These are phyloP conservation scores for Schoenoplectus triqueter DNA, from an alignment of 202 grass and related monocot genomes.

Conservation along the genomic window DNA sequence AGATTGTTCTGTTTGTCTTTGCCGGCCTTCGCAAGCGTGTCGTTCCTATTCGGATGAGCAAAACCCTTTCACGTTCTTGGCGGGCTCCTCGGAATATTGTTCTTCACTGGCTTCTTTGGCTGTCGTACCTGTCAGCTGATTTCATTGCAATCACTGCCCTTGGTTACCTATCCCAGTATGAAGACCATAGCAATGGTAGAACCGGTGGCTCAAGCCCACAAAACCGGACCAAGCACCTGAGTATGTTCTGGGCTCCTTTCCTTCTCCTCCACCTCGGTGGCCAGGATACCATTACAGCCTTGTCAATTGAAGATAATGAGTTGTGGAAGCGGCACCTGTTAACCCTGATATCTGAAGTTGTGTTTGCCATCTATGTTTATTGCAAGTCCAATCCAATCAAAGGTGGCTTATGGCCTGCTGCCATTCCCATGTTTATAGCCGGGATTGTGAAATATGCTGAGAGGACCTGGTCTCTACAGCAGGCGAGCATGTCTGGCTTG, in stretches of 20 bases:
- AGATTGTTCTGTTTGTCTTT: slow-evolving; percentile 60
- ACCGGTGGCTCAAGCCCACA: neutral
- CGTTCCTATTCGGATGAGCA: neutral
- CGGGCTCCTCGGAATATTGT: neutral
- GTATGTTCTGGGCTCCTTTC: slow-evolving; percentile 61
- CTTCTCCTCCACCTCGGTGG: slow-evolving; percentile 68
- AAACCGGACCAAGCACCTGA: slow-evolving; percentile 28
- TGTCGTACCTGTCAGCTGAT: slow-evolving; percentile 57
- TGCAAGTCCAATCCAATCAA: neutral
- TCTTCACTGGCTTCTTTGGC: slow-evolving; percentile 42
- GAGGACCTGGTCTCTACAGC: slow-evolving; percentile 41
- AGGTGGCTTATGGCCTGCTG: neutral
- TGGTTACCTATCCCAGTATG: slow-evolving; percentile 41
- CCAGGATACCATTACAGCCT: slow-evolving; percentile 57
- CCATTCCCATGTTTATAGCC: slow-evolving; percentile 44
- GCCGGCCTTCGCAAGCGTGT: slow-evolving; percentile 42
- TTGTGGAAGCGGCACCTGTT: slow-evolving; percentile 61
- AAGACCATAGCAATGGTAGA: neutral
- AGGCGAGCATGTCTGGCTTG: slow-evolving; percentile 57
- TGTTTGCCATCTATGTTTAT: neutral
- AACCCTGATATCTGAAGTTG: slow-evolving; percentile 44
- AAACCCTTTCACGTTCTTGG: neutral
- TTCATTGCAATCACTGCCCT: slow-evolving; percentile 51
- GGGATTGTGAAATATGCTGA: slow-evolving; percentile 56
- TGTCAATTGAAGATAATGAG: slow-evolving; percentile 64